Percentiles rank a stretch among this genome's conserved stretches.
These are phyloP conservation scores for Tuber borchii DNA, from an alignment of 495 filamentous ascomycete genomes.

Conservation along the genomic window DNA sequence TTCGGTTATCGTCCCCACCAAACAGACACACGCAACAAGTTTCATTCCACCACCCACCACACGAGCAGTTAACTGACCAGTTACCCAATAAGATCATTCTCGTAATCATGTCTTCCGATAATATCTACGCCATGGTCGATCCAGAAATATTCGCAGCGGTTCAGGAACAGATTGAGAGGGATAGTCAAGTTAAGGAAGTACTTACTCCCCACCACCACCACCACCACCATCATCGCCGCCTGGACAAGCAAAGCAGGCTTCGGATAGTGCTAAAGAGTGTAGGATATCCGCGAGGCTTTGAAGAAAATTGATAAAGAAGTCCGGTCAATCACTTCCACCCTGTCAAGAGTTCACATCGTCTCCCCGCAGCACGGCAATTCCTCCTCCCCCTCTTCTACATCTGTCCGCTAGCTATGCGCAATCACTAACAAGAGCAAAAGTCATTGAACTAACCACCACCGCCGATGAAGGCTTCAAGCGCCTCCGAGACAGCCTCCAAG, in stretches of 20 bases:
- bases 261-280: not conserved
- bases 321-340: conserved; percentile 65
- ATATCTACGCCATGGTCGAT: conserved; percentile 55
- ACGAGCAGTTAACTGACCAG: not conserved
- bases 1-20: not conserved
- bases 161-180: conserved; percentile 83
- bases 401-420: not conserved
- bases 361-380: conserved; percentile 65
- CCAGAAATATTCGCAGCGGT: conserved; percentile 79
- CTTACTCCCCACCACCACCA: conserved; percentile 24
- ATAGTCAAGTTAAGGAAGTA: conserved; percentile 69
- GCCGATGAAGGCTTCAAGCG: conserved; percentile 54
- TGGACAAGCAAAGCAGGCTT: not conserved
- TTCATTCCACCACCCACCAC: not conserved
- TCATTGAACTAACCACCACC: conserved; percentile 49
- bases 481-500: conserved; percentile 52
- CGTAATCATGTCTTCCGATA: not conserved
- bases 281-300: conserved; percentile 73
- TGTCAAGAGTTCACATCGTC: conserved; percentile 86
- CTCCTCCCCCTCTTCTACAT: not conserved
- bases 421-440: conserved; percentile 31
- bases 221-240: not conserved
- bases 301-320: conserved; percentile 67
- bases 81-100: not conserved
- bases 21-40: conserved; percentile 6